Conservation (phyloP, 129 eudicot species). For the Lactuca saligna region DNA sequence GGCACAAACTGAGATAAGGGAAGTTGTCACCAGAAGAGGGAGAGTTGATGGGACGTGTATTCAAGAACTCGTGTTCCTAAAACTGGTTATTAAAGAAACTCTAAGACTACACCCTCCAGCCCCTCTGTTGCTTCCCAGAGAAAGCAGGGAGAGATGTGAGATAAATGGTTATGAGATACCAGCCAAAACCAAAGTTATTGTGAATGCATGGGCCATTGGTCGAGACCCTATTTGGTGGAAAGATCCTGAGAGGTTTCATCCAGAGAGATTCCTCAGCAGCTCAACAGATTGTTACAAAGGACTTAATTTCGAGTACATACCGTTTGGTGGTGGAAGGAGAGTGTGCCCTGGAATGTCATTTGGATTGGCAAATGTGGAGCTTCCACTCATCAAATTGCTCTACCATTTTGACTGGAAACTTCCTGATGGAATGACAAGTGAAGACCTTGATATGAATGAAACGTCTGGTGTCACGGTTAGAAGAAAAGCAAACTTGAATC, state of each 20-base stretch:
- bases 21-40: slow-evolving; percentile 27
- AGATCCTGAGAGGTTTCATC: slow-evolving; percentile 42
- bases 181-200: slow-evolving; percentile 35
- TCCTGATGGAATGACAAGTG: slow-evolving; percentile 32
- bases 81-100: slow-evolving; percentile 47
- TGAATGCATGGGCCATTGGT: slow-evolving; percentile 52
- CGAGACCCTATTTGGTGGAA: slow-evolving; percentile 47
- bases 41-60: slow-evolving; percentile 28
- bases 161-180: slow-evolving; percentile 45
- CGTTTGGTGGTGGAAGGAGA: slow-evolving; percentile 58
- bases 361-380: slow-evolving; percentile 39
- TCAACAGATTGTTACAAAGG: slow-evolving; percentile 45
- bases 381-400: slow-evolving; percentile 33
- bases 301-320: slow-evolving; percentile 38
- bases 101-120: slow-evolving; percentile 49
- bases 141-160: slow-evolving; percentile 42
- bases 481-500: slow-evolving; percentile 33
- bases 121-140: slow-evolving; percentile 52
- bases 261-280: slow-evolving; percentile 41
- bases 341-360: slow-evolving; percentile 45
- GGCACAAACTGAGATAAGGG: slow-evolving; percentile 51
- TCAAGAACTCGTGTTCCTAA: slow-evolving; percentile 30
- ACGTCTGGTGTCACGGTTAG: slow-evolving; percentile 35
- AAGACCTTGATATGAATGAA: slow-evolving; percentile 47
- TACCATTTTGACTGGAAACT: slow-evolving; percentile 61